Conservation (phyloP, 352 stramenopile species). For the Phytophthora multivora region DNA sequence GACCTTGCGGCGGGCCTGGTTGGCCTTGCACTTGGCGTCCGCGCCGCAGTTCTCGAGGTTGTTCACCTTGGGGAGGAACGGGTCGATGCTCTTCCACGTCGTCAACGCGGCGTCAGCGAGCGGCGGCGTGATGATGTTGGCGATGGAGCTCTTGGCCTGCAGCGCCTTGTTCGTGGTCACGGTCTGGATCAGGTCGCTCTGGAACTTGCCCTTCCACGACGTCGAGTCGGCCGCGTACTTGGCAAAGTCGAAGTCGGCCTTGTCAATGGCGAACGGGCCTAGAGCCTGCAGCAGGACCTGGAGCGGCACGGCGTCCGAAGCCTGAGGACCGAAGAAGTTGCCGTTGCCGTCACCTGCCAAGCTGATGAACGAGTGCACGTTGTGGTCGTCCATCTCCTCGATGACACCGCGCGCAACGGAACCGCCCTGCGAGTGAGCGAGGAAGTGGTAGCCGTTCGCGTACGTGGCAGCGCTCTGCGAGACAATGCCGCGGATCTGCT, state of each 20-base stretch:
- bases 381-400: conserved; percentile 65
- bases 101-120: conserved; percentile 24
- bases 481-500: conserved; percentile 49
- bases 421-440: conserved; percentile 58
- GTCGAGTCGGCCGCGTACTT: conserved; percentile 36
- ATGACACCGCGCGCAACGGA: conserved; percentile 54
- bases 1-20: conserved; percentile 41
- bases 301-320: conserved; percentile 37
- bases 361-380: conserved; percentile 53
- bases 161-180: conserved; percentile 31
- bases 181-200: conserved; percentile 46
- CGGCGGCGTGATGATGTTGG: conserved; percentile 41
- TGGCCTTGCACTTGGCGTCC: conserved; percentile 17
- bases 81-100: conserved; percentile 42
- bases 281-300: conserved; percentile 44
- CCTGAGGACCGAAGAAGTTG: conserved; percentile 60
- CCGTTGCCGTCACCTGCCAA: conserved; percentile 55
- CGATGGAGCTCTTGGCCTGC: conserved; percentile 38
- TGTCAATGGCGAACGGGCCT: conserved; percentile 40
- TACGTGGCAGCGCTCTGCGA: conserved; percentile 37
- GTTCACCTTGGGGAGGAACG: conserved; percentile 47
- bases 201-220: conserved; percentile 44
- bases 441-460: conserved; percentile 56
- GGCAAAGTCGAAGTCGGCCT: conserved; percentile 42
- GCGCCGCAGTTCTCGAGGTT: conserved; percentile 32